Base-by-base conservation (phyloP, 2,329 filamentous ascomycete genomes). In the Ilyonectria robusta region DNA sequence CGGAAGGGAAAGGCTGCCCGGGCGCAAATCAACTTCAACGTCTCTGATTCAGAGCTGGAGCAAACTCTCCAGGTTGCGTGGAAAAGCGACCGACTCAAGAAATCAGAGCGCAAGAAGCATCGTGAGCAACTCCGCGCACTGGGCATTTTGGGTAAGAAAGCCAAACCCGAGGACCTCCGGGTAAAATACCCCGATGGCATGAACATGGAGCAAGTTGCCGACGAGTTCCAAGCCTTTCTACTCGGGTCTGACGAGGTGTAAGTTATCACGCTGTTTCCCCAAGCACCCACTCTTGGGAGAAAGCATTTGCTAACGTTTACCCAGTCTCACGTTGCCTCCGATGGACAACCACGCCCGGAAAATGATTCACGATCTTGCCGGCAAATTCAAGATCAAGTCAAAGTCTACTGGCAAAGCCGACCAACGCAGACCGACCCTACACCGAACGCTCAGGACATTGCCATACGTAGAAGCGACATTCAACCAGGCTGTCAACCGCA, bases 271-370 rank as follows among this genome's bases (percentile, higher is more conserved):
- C 11, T 35, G 23, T 26, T 42, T 17, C 19, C 60, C 29, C 31
- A 7, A 9, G 31, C 31, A 33, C 31, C 11, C 7, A 40, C 31
- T 17, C 17, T 6, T 23, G 6, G 10, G 13, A 15, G 31, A n/a
- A 31, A 6, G 17, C 15, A 35, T 37, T 10, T 46, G 23, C 65
- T 72, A 54, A 75, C 68, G 59, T 40, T 23, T 19, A 17, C 33
- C 13, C 70, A 94, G 93, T 51, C 84, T 96, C 6, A 84, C 89
- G 5, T 84, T 98, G 26, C 94, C 95, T 3, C 94, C 95, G 0
- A 97, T 98, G 91, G 90, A 93, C 63, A 93, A 94, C 68, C 82
- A 87, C 50, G 88, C 91, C 44, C 91, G 96, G 56, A 95, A 94
- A 78, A 83, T 90, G 6, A 86, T 98, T 19, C 96, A 99, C 78